Percentiles rank a stretch among this genome's conserved stretches.
Conservation (phyloP, 2,329 filamentous ascomycete species). For the Sporothrix euskadiensis region DNA sequence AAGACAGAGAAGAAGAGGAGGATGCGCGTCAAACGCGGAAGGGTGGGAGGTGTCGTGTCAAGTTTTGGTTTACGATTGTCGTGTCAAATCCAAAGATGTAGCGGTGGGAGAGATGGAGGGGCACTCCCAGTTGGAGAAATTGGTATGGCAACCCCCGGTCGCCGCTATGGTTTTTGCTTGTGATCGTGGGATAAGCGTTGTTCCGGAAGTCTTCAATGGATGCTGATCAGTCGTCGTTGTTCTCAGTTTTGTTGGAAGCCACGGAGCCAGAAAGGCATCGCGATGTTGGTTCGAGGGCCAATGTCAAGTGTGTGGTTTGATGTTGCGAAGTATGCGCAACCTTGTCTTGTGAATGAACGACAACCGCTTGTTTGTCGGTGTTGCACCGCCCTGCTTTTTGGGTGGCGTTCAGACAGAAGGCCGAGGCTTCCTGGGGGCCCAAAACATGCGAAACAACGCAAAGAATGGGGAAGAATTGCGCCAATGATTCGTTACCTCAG, state of each 20-base stretch:
- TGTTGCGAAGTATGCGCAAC: not conserved
- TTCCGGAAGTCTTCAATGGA: not conserved
- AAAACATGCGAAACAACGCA: not conserved
- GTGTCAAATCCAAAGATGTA: not conserved
- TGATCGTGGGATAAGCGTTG: not conserved
- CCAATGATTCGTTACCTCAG: conserved; percentile 10
- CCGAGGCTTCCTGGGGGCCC: conserved; percentile 9
- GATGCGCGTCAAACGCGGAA: not conserved
- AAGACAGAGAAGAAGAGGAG: not conserved
- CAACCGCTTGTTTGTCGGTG: not conserved
- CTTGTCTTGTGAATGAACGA: not conserved
- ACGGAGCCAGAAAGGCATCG: conserved; percentile 7
- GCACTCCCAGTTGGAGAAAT: not conserved
- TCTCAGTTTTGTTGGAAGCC: not conserved
- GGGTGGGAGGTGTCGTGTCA: not conserved
- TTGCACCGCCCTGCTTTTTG: not conserved
- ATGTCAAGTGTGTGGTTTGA: not conserved
- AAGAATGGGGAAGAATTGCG: not conserved
- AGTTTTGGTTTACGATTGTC: not conserved
- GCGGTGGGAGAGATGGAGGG: conserved; percentile 7
- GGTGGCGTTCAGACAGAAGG: conserved; percentile 2
- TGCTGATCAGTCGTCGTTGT: not conserved
- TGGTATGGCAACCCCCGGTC: not conserved
- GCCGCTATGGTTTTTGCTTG: not conserved
- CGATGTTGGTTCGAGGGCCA: not conserved